Conservation (phyloP, 2,329 filamentous ascomycete genomes). For the Tolypocladium capitatum region DNA sequence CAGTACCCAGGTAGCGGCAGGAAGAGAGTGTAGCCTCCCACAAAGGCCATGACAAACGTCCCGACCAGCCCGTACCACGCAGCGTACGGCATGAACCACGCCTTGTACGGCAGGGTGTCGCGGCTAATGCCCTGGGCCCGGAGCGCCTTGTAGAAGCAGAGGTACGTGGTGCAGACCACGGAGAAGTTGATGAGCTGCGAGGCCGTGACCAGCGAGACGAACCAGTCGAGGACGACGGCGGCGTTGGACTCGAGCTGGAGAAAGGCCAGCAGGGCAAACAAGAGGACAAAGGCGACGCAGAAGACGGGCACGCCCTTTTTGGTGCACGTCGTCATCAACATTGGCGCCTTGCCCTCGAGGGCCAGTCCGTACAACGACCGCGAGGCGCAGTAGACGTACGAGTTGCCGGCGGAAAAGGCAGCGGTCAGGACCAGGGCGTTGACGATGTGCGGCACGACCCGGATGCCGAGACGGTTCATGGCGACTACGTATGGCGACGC, state of each 20-base stretch:
- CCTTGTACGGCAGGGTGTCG: constrained; percentile 55
- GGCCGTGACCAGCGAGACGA: constrained; percentile 55
- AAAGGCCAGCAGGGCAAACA: constrained; percentile 59
- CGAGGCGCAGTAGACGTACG: constrained; percentile 50
- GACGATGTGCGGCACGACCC: constrained; percentile 54
- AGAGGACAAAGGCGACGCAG: constrained; percentile 52
- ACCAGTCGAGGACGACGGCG: constrained; percentile 58
- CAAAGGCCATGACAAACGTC: constrained; percentile 58
- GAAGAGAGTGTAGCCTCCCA: constrained; percentile 67
- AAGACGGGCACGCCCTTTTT: constrained; percentile 59
- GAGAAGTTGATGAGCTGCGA: constrained; percentile 63
- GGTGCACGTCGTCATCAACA: constrained; percentile 46
- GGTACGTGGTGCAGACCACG: constrained; percentile 56
- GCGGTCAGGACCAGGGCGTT: constrained; percentile 60
- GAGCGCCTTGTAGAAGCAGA: constrained; percentile 59
- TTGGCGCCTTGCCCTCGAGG: constrained; percentile 53
- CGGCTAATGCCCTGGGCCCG: constrained; percentile 56
- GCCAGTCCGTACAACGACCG: constrained; percentile 56
- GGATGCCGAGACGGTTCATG: constrained; percentile 53
- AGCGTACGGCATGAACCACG: constrained; percentile 55
- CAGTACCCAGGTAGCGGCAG: constrained; percentile 45
- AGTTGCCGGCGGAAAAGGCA: constrained; percentile 55
- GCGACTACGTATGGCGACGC: constrained; percentile 55
- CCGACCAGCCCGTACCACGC: constrained; percentile 53
- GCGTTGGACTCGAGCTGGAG: constrained; percentile 55